A percentile compares a stretch with the other conserved stretches of the same genome.
Evolutionary conservation across 2,329 filamentous ascomycete species (phyloP).

Genomic region (Alternaria infectoria): DNA sequence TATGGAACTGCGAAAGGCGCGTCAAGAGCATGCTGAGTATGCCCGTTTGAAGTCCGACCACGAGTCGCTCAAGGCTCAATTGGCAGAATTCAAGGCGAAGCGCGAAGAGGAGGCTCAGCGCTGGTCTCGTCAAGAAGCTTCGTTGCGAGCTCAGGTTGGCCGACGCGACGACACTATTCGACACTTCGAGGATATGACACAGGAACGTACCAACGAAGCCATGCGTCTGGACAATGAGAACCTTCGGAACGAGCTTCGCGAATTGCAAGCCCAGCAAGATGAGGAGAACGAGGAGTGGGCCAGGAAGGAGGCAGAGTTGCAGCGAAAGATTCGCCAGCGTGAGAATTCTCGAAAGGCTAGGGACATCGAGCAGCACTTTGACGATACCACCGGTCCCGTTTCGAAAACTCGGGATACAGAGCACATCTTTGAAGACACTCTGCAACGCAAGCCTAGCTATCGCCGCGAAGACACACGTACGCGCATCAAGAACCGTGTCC

Average conservation of each 20-base stretch:
- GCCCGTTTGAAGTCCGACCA: slow-evolving; percentile 73
- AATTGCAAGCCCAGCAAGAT: slow-evolving; percentile 44
- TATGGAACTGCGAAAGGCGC: slow-evolving; percentile 43
- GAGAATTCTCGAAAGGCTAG: slow-evolving; percentile 36
- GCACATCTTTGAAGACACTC: slow-evolving; percentile 20
- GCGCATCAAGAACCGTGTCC: slow-evolving; percentile 41
- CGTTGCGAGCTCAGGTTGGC: slow-evolving; percentile 42
- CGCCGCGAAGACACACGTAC: slow-evolving; percentile 43
- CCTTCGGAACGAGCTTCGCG: slow-evolving; percentile 47
- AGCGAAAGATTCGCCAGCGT: slow-evolving; percentile 42
- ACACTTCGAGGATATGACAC: slow-evolving; percentile 44
- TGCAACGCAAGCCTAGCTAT: slow-evolving; percentile 36
- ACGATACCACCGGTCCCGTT: slow-evolving; percentile 7
- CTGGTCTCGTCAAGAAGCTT: slow-evolving; percentile 41
- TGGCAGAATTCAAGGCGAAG: slow-evolving; percentile 75
- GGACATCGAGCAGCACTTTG: slow-evolving; percentile 30
- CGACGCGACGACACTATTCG: slow-evolving; percentile 49
- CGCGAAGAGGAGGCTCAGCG: slow-evolving; percentile 60
- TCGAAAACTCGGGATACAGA: slow-evolving; percentile 28
- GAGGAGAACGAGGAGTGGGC: slow-evolving; percentile 43
- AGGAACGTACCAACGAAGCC: slow-evolving; percentile 47
- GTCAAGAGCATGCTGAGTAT: slow-evolving; percentile 46
- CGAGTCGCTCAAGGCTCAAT: slow-evolving; percentile 71
- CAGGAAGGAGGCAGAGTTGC: slow-evolving; percentile 39
- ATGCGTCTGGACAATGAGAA: slow-evolving; percentile 51